Percentiles rank a stretch among this genome's conserved stretches.
phyloP scores from a whole-genome alignment of 2,329 filamentous ascomycete species.

The Penicillium sp. region DNA sequence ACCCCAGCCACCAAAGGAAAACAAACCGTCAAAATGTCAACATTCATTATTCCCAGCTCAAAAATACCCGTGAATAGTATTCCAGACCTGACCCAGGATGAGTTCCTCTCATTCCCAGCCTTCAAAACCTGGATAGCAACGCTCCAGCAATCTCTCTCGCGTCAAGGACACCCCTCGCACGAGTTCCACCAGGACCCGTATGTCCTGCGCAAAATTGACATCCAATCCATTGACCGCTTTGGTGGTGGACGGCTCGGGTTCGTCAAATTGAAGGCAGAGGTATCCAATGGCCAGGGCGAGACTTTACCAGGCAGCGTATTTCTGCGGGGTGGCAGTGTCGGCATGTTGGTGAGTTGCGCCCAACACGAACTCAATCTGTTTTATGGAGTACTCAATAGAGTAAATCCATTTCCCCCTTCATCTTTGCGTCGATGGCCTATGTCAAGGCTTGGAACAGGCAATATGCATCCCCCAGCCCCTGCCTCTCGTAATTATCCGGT shows the following conservation, averaged over 20 bases:
- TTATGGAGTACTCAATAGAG: no score
- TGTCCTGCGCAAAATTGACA: conserved; percentile 51
- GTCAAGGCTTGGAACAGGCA: no score
- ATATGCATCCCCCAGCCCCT: no score
- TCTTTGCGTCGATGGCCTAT: no score
- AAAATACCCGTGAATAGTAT: conserved; percentile 45
- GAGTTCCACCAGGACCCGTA: conserved; percentile 55
- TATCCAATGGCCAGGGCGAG: conserved; percentile 54
- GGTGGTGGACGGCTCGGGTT: conserved; percentile 53
- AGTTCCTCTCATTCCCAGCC: conserved; percentile 52
- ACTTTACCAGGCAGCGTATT: conserved; percentile 58
- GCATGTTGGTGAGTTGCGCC: conserved; percentile 51
- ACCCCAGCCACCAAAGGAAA: neutral
- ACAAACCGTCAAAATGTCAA: conserved; percentile 36
- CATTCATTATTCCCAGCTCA: conserved; percentile 42
- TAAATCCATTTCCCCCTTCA: neutral
- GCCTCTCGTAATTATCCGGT: neutral
- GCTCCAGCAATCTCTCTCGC: conserved; percentile 49
- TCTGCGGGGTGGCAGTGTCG: conserved; percentile 58
- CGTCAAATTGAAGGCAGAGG: conserved; percentile 54
- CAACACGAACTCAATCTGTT: neutral
- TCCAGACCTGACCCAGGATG: conserved; percentile 43
- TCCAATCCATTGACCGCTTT: conserved; percentile 58
- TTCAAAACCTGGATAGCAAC: conserved; percentile 57
- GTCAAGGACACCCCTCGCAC: conserved; percentile 48